Evolutionary conservation across 805 yeast species (phyloP).

Genomic region (Ogataea minuta): DNA sequence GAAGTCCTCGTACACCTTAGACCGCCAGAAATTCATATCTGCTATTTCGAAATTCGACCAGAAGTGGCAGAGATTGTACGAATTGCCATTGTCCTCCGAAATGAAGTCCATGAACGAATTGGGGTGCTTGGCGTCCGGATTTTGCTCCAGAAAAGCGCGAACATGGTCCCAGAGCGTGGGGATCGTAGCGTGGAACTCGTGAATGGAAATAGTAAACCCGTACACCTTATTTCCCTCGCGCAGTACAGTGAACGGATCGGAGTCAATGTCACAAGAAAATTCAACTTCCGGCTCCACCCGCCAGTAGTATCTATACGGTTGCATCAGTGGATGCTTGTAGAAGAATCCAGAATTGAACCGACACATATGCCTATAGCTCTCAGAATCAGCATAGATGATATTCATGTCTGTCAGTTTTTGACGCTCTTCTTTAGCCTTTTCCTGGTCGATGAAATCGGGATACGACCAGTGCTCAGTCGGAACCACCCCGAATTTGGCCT

Average conservation of each 20-base stretch:
- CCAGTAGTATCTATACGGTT: slow-evolving; percentile 69
- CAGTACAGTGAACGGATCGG: slow-evolving; percentile 63
- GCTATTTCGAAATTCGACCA: slow-evolving; percentile 83
- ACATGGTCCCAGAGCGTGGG: slow-evolving; percentile 56
- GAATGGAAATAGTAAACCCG: slow-evolving; percentile 66
- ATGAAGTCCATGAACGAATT: slow-evolving; percentile 63
- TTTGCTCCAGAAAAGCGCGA: slow-evolving; percentile 39
- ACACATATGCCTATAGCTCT: slow-evolving; percentile 48
- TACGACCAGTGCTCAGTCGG: slow-evolving; percentile 83
- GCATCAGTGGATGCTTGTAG: slow-evolving; percentile 55
- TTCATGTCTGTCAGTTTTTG: slow-evolving; percentile 46
- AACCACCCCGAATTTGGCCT: slow-evolving; percentile 66
- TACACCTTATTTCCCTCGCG: slow-evolving; percentile 52
- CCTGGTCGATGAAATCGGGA: slow-evolving; percentile 76
- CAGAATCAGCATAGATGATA: slow-evolving; percentile 41
- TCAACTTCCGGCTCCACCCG: slow-evolving; percentile 71
- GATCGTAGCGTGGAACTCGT: slow-evolving; percentile 62
- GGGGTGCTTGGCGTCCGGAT: slow-evolving; percentile 41
- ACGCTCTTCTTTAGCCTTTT: slow-evolving; percentile 63
- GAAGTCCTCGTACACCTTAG: slow-evolving; percentile 53
- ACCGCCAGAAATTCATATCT: slow-evolving; percentile 65
- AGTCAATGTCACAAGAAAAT: slow-evolving; percentile 57
- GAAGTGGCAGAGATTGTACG: slow-evolving; percentile 75
- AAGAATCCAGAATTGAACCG: slow-evolving; percentile 50
- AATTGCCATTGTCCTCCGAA: slow-evolving; percentile 58